Conservation (phyloP, 2,329 filamentous ascomycete genomes). For the Rhynchosporium graminicola region DNA sequence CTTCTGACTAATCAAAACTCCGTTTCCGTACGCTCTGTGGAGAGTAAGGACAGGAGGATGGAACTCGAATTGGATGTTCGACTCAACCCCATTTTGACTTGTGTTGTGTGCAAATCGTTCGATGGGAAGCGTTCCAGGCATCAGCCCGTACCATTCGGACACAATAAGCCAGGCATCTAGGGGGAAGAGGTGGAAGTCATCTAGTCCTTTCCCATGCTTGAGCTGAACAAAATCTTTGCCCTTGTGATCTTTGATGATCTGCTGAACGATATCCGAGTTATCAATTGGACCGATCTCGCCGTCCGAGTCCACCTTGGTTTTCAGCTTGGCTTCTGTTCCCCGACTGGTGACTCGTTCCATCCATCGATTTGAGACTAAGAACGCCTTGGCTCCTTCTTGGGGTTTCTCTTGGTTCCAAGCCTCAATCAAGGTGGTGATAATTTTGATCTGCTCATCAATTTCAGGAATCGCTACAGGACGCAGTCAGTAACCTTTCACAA, state of each 20-base stretch:
- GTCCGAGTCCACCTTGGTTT: conserved; percentile 60
- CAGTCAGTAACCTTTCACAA: conserved; percentile 13
- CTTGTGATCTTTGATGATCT: conserved; percentile 54
- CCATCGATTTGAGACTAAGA: conserved; percentile 79
- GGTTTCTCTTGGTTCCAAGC: conserved; percentile 50
- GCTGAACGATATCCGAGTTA: conserved; percentile 78
- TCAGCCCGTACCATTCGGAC: conserved; percentile 78
- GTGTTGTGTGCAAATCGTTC: conserved; percentile 78
- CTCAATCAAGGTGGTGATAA: conserved; percentile 63
- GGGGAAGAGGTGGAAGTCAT: conserved; percentile 77
- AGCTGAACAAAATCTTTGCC: conserved; percentile 69
- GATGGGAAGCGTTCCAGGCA: conserved; percentile 69
- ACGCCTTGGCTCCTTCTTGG: conserved; percentile 74
- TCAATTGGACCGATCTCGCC: conserved; percentile 74
- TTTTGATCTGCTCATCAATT: conserved; percentile 71
- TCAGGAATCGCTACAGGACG: conserved; percentile 42
- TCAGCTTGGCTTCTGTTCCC: conserved; percentile 57
- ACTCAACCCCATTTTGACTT: conserved; percentile 51
- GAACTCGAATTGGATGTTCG: conserved; percentile 79
- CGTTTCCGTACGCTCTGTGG: conserved; percentile 71
- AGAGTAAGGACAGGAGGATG: conserved; percentile 84
- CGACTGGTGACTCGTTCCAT: conserved; percentile 70
- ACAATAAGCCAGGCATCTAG: conserved; percentile 80
- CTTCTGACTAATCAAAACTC: conserved; percentile 56
- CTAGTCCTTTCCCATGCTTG: conserved; percentile 65